A percentile compares a stretch with the other conserved stretches of the same genome.
Evolutionary conservation across 805 yeast genomes (phyloP).

Genomic region (Kregervanrija fluxuum): DNA sequence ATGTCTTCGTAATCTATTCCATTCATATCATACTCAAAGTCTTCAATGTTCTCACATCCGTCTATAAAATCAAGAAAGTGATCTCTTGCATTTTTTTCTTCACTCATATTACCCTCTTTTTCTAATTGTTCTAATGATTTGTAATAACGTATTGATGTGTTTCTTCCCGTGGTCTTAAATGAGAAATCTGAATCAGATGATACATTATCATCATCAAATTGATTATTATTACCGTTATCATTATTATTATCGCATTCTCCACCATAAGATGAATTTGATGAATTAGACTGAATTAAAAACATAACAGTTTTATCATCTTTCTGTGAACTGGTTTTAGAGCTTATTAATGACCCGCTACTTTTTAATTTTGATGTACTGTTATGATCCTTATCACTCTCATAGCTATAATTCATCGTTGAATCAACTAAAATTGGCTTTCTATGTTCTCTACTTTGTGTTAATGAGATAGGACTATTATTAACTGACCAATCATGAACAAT

Average conservation of each 20-base stretch:
- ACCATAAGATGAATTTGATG: neutral
- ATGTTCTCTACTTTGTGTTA: conserved; percentile 4
- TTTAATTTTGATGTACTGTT: no score
- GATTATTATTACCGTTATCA: neutral
- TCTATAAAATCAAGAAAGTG: conserved; percentile 20
- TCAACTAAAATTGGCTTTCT: conserved; percentile 8
- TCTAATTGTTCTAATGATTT: conserved; percentile 27
- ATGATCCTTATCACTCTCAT: no score
- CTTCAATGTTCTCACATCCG: conserved; percentile 17
- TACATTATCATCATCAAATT: conserved; percentile 4
- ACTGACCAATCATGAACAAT: conserved; percentile 24
- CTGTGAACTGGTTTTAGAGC: no score
- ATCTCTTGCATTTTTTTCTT: conserved; percentile 12
- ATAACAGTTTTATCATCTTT: no score
- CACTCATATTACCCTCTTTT: conserved; percentile 16
- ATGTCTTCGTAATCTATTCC: conserved; percentile 22
- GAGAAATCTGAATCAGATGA: conserved; percentile 24
- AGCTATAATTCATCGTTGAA: no score
- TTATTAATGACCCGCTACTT: no score
- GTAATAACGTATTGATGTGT: conserved; percentile 31
- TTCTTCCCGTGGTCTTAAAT: conserved; percentile 29
- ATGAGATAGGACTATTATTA: conserved; percentile 4
- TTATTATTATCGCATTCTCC: neutral
- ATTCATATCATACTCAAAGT: conserved; percentile 27
- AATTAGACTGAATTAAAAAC: no score